These are phyloP conservation scores for Miamiensis avidus DNA, from an alignment of 169 alveolate species.

Conservation along the genomic window DNA sequence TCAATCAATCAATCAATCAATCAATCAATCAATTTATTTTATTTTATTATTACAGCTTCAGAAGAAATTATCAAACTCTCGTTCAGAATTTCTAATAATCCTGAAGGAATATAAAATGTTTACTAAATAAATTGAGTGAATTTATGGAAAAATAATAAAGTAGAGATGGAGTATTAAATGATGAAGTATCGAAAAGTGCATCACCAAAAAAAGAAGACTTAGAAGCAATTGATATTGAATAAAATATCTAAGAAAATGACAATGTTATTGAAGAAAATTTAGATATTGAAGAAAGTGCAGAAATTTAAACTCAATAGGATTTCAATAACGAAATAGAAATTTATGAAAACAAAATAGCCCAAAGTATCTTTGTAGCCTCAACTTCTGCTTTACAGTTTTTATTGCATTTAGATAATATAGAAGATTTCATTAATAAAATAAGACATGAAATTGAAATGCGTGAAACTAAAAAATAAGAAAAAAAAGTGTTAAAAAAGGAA, in stretches of 20 bases:
- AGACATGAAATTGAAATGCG: constrained; percentile 9
- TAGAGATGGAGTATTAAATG: neutral
- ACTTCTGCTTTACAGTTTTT: constrained; percentile 73
- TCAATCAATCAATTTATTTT: too few relatives aligned
- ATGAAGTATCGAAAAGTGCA: neutral
- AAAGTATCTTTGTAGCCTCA: constrained; percentile 67
- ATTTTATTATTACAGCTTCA: neutral
- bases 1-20: too few relatives aligned
- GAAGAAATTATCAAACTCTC: neutral
- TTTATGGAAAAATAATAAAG: too few relatives aligned
- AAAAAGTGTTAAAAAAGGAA: constrained; percentile 15
- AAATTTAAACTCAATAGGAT: too few relatives aligned
- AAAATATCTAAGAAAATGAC: neutral
- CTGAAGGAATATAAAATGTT: neutral
- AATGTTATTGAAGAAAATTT: too few relatives aligned
- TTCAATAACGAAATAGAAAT: constrained; percentile 6
- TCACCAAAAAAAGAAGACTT: neutral
- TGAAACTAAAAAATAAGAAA: constrained; percentile 40
- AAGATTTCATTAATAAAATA: constrained; percentile 20
- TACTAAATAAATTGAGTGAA: neutral
- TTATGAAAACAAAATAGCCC: constrained; percentile 62
- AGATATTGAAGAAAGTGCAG: neutral
- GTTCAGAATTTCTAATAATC: neutral
- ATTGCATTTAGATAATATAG: constrained; percentile 65
- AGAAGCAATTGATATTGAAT: neutral